These are phyloP conservation scores for Castanea crenata DNA, from an alignment of 306 rosid genomes.

Conservation along the genomic window DNA sequence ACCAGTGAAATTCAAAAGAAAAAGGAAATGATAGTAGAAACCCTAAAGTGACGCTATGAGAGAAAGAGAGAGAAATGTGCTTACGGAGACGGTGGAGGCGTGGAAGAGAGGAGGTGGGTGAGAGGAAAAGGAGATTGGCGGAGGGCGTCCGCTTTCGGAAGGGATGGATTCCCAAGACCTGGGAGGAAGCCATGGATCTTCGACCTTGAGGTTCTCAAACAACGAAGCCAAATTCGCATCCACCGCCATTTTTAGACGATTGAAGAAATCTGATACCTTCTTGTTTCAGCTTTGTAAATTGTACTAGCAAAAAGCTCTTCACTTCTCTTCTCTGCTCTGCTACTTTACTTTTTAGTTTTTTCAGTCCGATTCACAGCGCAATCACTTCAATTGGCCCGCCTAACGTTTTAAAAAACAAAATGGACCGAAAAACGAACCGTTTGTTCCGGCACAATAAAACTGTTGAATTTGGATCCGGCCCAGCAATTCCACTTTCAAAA, in stretches of 20 bases:
- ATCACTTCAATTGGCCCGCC: too few relatives aligned
- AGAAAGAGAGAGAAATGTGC: conserved; percentile 18
- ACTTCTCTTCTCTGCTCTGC: too few relatives aligned
- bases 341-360: too few relatives aligned
- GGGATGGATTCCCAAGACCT: conserved; percentile 73
- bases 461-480: too few relatives aligned
- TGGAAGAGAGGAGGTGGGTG: conserved; percentile 14
- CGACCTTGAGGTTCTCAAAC: conserved; percentile 59
- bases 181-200: conserved; percentile 82
- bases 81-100: conserved; percentile 71
- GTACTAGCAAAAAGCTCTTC: too few relatives aligned
- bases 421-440: too few relatives aligned
- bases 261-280: too few relatives aligned
- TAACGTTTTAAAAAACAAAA: too few relatives aligned
- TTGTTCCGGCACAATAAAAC: too few relatives aligned
- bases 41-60: not conserved
- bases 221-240: conserved; percentile 51
- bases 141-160: conserved; percentile 45
- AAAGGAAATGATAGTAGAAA: not conserved
- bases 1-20: not conserved
- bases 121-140: conserved; percentile 15
- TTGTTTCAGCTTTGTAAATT: too few relatives aligned
- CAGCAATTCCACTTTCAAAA: too few relatives aligned
- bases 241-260: conserved; percentile 27
- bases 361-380: too few relatives aligned